Evolutionary conservation across 768 basidiomycete species (phyloP), one percentile per base, ranked within the genome.

Genomic region (Amanita pseudoporphyria): DNA sequence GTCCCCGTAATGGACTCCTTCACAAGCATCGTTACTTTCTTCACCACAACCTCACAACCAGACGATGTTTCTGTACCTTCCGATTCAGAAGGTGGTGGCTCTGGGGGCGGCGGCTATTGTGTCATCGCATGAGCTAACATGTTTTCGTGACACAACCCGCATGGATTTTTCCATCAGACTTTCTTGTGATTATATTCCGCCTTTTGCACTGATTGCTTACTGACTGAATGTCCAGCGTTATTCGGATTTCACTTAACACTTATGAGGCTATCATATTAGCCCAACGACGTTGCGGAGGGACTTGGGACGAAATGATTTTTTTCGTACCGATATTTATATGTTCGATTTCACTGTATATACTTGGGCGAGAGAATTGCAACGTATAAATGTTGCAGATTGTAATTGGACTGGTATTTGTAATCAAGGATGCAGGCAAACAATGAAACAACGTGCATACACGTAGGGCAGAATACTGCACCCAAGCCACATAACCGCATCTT

Each of bases 1-100:
- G 6, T 24, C 28, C 16, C 9, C 7, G 26, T 37, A 36, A 62
- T 62, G 61, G 61, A 62, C 49, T 49, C 57, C 36, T 62, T 62
- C 56, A 50, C 55, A 30, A 49, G 40, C 40, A 53, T 59, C 45
- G 16, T 46, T 45, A 51, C 54, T 49, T 49, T 51, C 44, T 52
- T 54, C 40, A 47, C 45, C 41, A 41, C 50, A 39, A 37, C 32
- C 36, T 41, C 53, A 35, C 42, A 55, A 44, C 45, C 48, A 19
- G 53, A 55, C 45, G 56, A 60, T 35, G 49, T 52, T 37, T 48
- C 52, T 21, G 28, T 57, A 39, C 57, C 58, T 18, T 21, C 14
- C 16, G 43, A 45, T 13, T 37, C 45, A 30, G 53, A 54, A 21
- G 14, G 21, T 39, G 49, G 45, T 30, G 47, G 49, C 12, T 19